Percentiles rank a stretch among this genome's conserved stretches.
phyloP scores from a whole-genome alignment of 2,329 filamentous ascomycete genomes.

The Colletotrichum sp. region DNA sequence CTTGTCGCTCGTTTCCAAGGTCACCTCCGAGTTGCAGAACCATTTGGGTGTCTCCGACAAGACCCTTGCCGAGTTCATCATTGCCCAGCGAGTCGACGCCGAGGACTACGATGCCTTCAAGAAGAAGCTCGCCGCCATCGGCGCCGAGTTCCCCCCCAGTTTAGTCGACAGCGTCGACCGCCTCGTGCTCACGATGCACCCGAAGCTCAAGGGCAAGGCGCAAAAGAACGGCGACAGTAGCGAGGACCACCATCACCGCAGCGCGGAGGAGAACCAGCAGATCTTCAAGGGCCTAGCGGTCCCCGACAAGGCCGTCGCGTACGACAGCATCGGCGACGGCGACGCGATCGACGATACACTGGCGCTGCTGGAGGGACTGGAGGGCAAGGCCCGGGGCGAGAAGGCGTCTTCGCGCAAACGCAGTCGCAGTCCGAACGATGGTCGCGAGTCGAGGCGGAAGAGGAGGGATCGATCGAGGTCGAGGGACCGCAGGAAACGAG shows the following conservation, averaged over 20 bases:
- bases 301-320: conserved; percentile 70
- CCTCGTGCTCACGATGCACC: conserved; percentile 87
- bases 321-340: conserved; percentile 38
- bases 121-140: conserved; percentile 74
- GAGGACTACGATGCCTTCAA: conserved; percentile 76
- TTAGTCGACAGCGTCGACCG: conserved; percentile 92
- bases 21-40: conserved; percentile 93
- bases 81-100: conserved; percentile 84
- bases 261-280: conserved; percentile 73
- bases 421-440: conserved; percentile 62
- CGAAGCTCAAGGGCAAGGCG: conserved; percentile 74
- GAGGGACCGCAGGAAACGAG: conserved; percentile 41
- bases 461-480: conserved; percentile 45
- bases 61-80: conserved; percentile 94
- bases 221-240: conserved; percentile 36
- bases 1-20: conserved; percentile 91
- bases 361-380: conserved; percentile 86
- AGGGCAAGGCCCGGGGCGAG: conserved; percentile 62
- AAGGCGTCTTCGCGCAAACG: conserved; percentile 57
- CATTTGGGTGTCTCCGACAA: conserved; percentile 92
- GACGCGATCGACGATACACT: conserved; percentile 92
- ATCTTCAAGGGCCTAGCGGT: conserved; percentile 92
- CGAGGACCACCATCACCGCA: conserved; percentile 43
- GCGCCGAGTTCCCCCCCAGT: conserved; percentile 83
- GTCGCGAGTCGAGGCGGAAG: conserved; percentile 46